phyloP scores from a whole-genome alignment of 208 protist species.

The Eutreptiella sp. region DNA sequence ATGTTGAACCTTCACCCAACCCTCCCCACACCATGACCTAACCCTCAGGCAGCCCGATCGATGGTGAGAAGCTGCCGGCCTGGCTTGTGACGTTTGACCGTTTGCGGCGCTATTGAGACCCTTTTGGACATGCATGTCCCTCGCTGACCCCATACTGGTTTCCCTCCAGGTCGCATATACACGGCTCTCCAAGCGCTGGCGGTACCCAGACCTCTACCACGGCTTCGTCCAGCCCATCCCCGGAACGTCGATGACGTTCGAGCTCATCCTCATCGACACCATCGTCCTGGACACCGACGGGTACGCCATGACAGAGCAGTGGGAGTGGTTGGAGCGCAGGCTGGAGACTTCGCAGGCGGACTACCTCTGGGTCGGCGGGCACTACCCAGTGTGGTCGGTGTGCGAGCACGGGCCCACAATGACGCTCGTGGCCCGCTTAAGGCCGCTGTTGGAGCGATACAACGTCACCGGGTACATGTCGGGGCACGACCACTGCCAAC shows the following conservation, averaged over 20 bases:
- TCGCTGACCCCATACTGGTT: no score
- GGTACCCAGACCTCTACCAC: constrained; percentile 1
- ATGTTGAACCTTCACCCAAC: no score
- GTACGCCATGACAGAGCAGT: constrained; percentile 7
- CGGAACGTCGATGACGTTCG: background rate
- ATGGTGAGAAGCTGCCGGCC: no score
- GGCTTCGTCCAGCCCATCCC: constrained; percentile 2
- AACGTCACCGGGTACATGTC: constrained; percentile 1
- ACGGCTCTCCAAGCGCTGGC: background rate
- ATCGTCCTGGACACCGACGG: background rate
- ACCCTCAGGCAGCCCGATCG: no score
- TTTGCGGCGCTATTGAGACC: no score
- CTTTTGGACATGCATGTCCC: no score
- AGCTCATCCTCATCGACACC: constrained; percentile 7
- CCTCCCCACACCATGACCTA: no score
- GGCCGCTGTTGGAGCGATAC: background rate
- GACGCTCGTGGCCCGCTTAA: background rate
- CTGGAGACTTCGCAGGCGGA: background rate
- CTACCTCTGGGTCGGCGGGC: constrained; percentile 10
- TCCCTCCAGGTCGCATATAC: constrained; percentile 5
- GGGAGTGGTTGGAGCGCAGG: background rate
- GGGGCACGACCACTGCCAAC: constrained; percentile 3
- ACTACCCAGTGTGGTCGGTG: constrained; percentile 4
- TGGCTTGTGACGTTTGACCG: no score
- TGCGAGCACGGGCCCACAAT: background rate